Evolutionary conservation across 257 asterid genomes (phyloP), one percentile per base, ranked within the genome.

Genomic region (Nyctanthes arbortristis): DNA sequence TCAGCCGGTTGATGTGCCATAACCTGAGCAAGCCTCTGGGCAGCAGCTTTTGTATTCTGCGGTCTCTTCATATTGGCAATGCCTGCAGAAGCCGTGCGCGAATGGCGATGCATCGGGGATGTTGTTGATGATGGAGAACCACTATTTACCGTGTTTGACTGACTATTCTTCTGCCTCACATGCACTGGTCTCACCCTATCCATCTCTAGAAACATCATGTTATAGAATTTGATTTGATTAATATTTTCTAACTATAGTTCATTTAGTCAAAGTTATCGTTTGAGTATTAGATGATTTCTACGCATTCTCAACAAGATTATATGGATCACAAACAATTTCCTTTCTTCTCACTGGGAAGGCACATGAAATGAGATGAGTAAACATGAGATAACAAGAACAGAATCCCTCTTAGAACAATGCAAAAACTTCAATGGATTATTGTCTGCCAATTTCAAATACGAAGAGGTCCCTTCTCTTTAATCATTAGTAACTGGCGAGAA

Each of bases 11-110:
- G 96, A 74, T 79, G 67, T 39, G 98, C 88, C 98, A 93, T 93
- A 31, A 88, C 92, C 78, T 72, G 83, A 43, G 96, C 98, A 47
- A 93, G 92, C 88, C 85, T 85, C 66, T 86, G 96, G 59, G 98
- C 98, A 13, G 98, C 98, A 61, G 88, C 97, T 82, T 89, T 92
- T 16, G 96, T 77, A 67, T 83, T 81, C 65, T 83, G 94, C 7
- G 96, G 90, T 55, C 79, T 85, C 79, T 76, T 84, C 77, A 83
- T 61, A 70, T 70, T 84, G 30, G 78, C 70, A 16, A 75, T 60
- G 62, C 85, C 72, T 7, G 86, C 29, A 5, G 95, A 79, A 39
- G 92, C 81, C 3, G 91, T 78, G 6, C 91, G 88, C 32, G 54
- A 31, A 66, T 88, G 92, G 40, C 74, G 84, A 52, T 83, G 82